These are phyloP conservation scores for Candida dubliniensis DNA, from an alignment of 1,139 yeast genomes.

Conservation along the genomic window DNA sequence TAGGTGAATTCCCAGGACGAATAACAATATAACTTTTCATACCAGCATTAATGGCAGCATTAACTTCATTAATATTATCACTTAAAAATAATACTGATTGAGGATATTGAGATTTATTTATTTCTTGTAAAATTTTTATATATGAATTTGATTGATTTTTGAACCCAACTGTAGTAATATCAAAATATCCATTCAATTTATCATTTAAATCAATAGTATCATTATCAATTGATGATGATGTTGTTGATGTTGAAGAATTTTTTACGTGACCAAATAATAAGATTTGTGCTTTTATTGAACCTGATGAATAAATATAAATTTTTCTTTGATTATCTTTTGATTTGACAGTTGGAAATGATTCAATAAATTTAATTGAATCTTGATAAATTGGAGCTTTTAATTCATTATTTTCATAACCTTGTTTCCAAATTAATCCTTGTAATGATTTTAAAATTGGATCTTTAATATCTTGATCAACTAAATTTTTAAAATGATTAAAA, in stretches of 20 bases:
- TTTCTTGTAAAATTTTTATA: conserved; percentile 49
- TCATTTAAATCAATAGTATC: conserved; percentile 48
- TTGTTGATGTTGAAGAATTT: conserved; percentile 17
- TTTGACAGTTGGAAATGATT: conserved; percentile 11
- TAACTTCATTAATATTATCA: conserved; percentile 67
- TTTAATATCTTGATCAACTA: conserved; percentile 71
- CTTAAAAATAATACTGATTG: conserved; percentile 62
- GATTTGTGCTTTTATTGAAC: conserved; percentile 83
- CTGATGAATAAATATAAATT: conserved; percentile 85
- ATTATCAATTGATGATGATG: conserved; percentile 20
- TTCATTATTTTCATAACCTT: conserved; percentile 74
- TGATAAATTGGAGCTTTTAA: conserved; percentile 73
- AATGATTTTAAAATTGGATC: conserved; percentile 74
- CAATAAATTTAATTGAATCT: conserved; percentile 68
- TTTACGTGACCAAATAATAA: conserved; percentile 68
- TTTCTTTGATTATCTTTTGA: conserved; percentile 28
- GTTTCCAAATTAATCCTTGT: conserved; percentile 83
- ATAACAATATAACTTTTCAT: conserved; percentile 58
- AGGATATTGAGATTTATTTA: conserved; percentile 30
- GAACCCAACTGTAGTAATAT: conserved; percentile 80
- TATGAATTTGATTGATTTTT: conserved; percentile 65
- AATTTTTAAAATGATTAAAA: conserved; percentile 46
- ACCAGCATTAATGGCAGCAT: conserved; percentile 73
- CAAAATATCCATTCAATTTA: conserved; percentile 68
- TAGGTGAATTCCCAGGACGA: conserved; percentile 74